Base-by-base conservation (phyloP, 768 basidiomycete genomes). In the Podaxis mareebaensis region DNA sequence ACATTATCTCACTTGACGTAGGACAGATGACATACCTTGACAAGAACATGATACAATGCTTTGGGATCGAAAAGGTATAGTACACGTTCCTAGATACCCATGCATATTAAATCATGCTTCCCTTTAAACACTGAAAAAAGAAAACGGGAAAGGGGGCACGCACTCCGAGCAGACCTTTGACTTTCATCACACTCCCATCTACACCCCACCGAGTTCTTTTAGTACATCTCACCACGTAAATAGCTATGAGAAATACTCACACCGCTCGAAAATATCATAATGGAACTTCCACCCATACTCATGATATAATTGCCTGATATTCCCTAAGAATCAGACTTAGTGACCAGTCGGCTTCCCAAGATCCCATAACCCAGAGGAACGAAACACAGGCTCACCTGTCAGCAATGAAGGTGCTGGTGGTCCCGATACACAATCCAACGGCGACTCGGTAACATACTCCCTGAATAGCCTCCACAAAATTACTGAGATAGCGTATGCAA, bases 1-100 rank as follows among this genome's bases (percentile, higher is more conserved):
- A 26, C 33, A 5, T 20, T 36, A 36, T 15, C 10, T 28, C 13
- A 28, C 15, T 44, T 17, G n/a, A 44, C 10, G n/a, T 33, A 38
- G 2, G 30, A 44, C 4, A 1, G 3, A 44, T 10, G 4, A 48
- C 52, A 12, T 36, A 76, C 80, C 69, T 82, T 83, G 38, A 82
- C 70, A 6, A 81, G 44, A 58, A 84, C 77, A 63, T 79, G 78
- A 58, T 82, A 75, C 38, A 84, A 67, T 0, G 81, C 83, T 30
- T 73, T 75, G 0, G 82, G 78, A 61, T 84, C 82, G 58, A 68
- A 81, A 1, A 81, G 72, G 63, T 79, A 79, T 3, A 84, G 68
- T 26, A 69, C 65, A 53, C 73, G 66, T 36, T 69, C 70, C 75
- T 75, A 4, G 40, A 26, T 24, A 12, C 22, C 24, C 26, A 26